phyloP scores from a whole-genome alignment of 805 yeast genomes.

The Maudiozyma turicensis region DNA sequence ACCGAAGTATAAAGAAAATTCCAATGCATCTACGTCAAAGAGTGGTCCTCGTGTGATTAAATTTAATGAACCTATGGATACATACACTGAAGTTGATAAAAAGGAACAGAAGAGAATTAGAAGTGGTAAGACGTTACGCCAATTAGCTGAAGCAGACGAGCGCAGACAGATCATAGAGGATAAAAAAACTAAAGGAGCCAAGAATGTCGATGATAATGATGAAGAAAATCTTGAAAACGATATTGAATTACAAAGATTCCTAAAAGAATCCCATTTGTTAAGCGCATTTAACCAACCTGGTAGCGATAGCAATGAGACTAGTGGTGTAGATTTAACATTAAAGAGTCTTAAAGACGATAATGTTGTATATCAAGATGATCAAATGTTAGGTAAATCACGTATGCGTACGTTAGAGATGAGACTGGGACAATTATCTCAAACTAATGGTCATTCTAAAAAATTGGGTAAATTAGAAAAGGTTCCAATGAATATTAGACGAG shows the following conservation, averaged over 20 bases:
- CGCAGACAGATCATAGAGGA: slow-evolving; percentile 19
- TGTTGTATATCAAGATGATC: slow-evolving; percentile 32
- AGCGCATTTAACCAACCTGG: slow-evolving; percentile 26
- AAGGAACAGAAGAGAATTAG: slow-evolving; percentile 44
- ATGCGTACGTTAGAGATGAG: slow-evolving; percentile 53
- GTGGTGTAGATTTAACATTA: slow-evolving; percentile 63
- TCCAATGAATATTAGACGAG: slow-evolving; percentile 85
- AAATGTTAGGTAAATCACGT: slow-evolving; percentile 61
- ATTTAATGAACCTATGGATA: slow-evolving; percentile 19
- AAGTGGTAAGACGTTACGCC: slow-evolving; percentile 44
- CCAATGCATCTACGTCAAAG: not conserved
- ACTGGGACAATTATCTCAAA: slow-evolving; percentile 38
- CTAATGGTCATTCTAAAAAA: slow-evolving; percentile 34
- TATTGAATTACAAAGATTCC: slow-evolving; percentile 57
- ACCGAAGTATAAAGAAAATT: not conserved
- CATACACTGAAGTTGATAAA: slow-evolving; percentile 29
- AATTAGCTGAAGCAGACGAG: slow-evolving; percentile 26
- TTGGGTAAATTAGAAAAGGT: slow-evolving; percentile 50
- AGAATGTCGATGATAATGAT: slow-evolving; percentile 29
- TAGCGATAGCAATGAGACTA: slow-evolving; percentile 17
- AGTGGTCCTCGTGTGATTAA: slow-evolving; percentile 19
- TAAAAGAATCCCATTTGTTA: slow-evolving; percentile 62
- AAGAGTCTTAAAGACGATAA: slow-evolving; percentile 34
- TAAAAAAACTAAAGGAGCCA: slow-evolving; percentile 9
- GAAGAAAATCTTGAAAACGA: slow-evolving; percentile 57